A percentile compares a stretch with the other conserved stretches of the same genome.
Conservation (phyloP, 2,329 filamentous ascomycete genomes). For the Fusarium proliferatum region DNA sequence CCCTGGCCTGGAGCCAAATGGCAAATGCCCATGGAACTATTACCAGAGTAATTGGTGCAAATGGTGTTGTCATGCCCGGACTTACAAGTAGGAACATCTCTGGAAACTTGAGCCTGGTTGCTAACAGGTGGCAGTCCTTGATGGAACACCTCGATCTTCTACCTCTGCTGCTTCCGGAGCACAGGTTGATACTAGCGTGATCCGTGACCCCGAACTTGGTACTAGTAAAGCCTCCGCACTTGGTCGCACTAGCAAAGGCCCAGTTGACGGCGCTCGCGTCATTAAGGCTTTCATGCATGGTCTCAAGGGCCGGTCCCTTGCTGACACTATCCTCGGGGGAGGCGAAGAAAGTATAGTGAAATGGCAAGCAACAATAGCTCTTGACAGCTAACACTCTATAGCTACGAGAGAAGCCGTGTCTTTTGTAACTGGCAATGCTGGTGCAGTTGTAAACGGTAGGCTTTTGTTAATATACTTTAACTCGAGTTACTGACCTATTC, state of each 20-base stretch:
- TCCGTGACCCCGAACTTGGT: neutral
- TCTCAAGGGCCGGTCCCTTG: neutral
- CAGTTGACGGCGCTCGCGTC: neutral
- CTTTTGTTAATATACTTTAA: neutral
- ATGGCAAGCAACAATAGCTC: accelerated
- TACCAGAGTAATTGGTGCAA: slow-evolving; percentile 8
- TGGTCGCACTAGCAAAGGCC: slow-evolving; percentile 6
- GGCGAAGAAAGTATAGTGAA: neutral
- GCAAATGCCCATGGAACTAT: slow-evolving; percentile 1
- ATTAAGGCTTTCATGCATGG: slow-evolving; percentile 5
- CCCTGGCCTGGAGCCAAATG: slow-evolving; percentile 1
- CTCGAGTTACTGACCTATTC: neutral
- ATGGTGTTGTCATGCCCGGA: slow-evolving; percentile 5
- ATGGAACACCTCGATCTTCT: slow-evolving; percentile 3
- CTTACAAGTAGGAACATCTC: neutral
- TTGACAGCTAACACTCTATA: neutral
- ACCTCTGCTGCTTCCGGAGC: slow-evolving; percentile 3
- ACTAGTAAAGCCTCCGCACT: neutral
- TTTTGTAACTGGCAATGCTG: slow-evolving; percentile 6
- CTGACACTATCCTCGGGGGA: neutral
- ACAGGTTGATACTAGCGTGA: slow-evolving; percentile 7
- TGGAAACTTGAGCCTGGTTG: neutral
- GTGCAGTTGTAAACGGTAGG: slow-evolving; percentile 2
- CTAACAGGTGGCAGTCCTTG: neutral
- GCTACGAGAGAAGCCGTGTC: neutral